phyloP scores from a whole-genome alignment of 768 basidiomycete species.

The Rhizopogon rudus region DNA sequence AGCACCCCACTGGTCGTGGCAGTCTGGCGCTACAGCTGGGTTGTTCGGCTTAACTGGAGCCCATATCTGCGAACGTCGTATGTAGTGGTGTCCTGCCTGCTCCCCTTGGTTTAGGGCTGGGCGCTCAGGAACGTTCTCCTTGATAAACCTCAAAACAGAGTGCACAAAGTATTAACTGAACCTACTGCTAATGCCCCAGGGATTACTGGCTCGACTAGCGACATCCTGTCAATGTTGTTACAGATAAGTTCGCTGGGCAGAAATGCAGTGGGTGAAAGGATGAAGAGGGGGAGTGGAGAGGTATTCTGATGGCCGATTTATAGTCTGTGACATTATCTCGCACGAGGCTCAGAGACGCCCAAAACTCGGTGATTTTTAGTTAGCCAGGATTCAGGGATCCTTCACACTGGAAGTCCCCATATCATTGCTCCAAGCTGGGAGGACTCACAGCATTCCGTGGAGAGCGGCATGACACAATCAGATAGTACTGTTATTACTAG shows the following conservation, averaged over 20 bases:
- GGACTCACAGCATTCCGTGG: neutral
- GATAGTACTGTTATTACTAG: neutral
- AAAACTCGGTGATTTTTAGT: neutral
- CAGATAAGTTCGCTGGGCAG: neutral
- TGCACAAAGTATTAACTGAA: neutral
- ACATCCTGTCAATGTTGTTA: neutral
- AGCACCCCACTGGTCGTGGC: neutral
- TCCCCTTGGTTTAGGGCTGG: neutral
- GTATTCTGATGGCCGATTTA: neutral
- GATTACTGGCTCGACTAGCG: neutral
- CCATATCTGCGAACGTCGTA: conserved; percentile 4
- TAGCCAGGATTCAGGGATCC: neutral
- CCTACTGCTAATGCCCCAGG: neutral
- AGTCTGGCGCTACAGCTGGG: neutral
- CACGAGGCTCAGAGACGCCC: neutral
- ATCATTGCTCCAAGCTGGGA: neutral
- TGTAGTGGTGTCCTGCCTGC: conserved; percentile 2
- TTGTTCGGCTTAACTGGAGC: neutral
- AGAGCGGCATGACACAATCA: neutral
- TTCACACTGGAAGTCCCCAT: neutral
- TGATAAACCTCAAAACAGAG: neutral
- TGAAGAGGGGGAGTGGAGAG: neutral
- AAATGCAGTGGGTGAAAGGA: neutral
- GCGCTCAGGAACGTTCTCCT: neutral
- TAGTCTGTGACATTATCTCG: neutral